Conservation (phyloP, 2,329 filamentous ascomycete species). For the Colletotrichum sublineola region DNA sequence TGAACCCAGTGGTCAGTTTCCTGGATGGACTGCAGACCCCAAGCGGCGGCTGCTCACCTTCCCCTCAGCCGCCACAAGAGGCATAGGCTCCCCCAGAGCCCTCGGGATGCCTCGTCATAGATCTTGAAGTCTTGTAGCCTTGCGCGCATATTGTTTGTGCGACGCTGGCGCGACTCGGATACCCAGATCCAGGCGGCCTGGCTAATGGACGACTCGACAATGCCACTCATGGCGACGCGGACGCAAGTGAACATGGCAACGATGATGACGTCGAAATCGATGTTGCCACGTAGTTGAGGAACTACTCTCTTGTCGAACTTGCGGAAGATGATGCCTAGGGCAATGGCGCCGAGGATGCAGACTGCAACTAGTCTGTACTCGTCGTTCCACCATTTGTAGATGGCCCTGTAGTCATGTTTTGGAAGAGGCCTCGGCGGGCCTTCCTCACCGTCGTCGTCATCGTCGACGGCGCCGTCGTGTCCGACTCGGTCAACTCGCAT, state of each 20-base stretch:
- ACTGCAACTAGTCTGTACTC: slow-evolving; percentile 52
- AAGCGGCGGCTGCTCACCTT: slow-evolving; percentile 44
- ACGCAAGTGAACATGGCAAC: slow-evolving; percentile 55
- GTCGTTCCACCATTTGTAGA: slow-evolving; percentile 53
- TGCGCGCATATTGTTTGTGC: slow-evolving; percentile 49
- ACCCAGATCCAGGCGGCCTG: slow-evolving; percentile 58
- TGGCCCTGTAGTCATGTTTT: slow-evolving; percentile 42
- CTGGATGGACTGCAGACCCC: too few species aligned
- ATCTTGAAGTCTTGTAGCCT: slow-evolving; percentile 55
- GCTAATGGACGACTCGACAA: slow-evolving; percentile 53
- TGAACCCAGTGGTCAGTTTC: slow-evolving; percentile 8
- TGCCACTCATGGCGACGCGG: slow-evolving; percentile 52
- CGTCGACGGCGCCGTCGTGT: slow-evolving; percentile 31
- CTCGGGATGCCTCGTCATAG: slow-evolving; percentile 55
- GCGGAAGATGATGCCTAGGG: slow-evolving; percentile 49
- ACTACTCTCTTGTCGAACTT: slow-evolving; percentile 50
- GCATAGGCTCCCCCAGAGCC: slow-evolving; percentile 51
- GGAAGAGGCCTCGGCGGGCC: slow-evolving; percentile 21
- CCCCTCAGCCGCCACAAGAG: slow-evolving; percentile 54
- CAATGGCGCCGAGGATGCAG: slow-evolving; percentile 47
- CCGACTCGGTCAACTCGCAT: neutral
- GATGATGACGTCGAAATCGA: slow-evolving; percentile 53
- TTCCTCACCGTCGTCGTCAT: slow-evolving; percentile 28
- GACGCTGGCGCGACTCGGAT: slow-evolving; percentile 50
- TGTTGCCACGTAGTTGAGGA: slow-evolving; percentile 47